A percentile compares a stretch with the other conserved stretches of the same genome.
These are phyloP conservation scores for Metschnikowia picachoensis DNA, from an alignment of 805 yeast species.

Conservation along the genomic window DNA sequence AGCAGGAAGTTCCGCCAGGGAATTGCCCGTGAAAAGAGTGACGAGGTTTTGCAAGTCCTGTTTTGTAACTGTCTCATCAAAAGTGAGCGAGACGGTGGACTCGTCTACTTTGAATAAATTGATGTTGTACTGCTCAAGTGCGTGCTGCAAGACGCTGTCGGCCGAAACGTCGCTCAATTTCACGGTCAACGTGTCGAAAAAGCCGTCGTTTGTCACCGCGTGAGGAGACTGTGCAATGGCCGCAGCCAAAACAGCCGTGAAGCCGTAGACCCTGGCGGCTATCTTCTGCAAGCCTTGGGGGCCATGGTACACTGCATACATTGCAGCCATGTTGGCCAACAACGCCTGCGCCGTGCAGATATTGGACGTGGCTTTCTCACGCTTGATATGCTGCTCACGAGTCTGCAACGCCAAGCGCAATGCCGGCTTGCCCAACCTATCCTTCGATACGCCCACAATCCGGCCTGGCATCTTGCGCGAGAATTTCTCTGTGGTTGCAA, in stretches of 20 bases:
- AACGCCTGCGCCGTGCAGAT: constrained; percentile 98
- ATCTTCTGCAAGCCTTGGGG: constrained; percentile 78
- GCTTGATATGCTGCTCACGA: constrained; percentile 95
- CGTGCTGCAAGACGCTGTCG: constrained; percentile 51
- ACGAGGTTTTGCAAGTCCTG: constrained; percentile 57
- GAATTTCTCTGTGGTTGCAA: constrained; percentile 75
- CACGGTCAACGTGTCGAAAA: constrained; percentile 87
- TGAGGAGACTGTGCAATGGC: constrained; percentile 43
- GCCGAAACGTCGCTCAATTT: constrained; percentile 49
- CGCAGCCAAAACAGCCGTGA: constrained; percentile 67
- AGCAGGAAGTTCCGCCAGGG: constrained; percentile 17
- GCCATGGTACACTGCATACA: constrained; percentile 96
- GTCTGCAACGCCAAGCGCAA: constrained; percentile 92
- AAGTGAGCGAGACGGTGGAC: constrained; percentile 62
- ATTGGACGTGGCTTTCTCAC: constrained; percentile 97
- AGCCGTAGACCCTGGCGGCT: constrained; percentile 70
- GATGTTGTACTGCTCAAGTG: constrained; percentile 60
- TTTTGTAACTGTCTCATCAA: constrained; percentile 83
- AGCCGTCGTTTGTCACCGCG: constrained; percentile 52
- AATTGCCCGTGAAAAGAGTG: constrained; percentile 52
- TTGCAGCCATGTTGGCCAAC: constrained; percentile 91
- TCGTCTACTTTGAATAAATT: constrained; percentile 71
- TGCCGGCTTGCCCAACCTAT: constrained; percentile 86
- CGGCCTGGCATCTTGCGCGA: constrained; percentile 96
- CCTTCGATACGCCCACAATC: constrained; percentile 89